phyloP scores from a whole-genome alignment of 2,329 filamentous ascomycete genomes.

The Tricladium varicosporioides region DNA sequence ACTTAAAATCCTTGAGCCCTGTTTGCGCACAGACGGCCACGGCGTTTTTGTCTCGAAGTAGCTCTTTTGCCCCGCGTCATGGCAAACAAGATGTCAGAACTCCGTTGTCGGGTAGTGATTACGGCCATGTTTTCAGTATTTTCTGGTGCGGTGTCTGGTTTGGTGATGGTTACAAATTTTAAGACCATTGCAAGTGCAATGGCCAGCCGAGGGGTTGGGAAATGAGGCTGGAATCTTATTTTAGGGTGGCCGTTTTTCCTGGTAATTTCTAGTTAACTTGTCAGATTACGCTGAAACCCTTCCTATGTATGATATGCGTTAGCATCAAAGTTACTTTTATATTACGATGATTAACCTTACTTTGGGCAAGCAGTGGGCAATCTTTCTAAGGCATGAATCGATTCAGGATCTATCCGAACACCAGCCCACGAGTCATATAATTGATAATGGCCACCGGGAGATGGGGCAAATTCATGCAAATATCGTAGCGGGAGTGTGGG shows the following conservation, averaged over 20 bases:
- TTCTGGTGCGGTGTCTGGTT: background rate
- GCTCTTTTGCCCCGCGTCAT: conserved; percentile 17
- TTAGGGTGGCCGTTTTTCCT: background rate
- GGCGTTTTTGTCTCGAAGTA: conserved; percentile 12
- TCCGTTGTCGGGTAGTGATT: background rate
- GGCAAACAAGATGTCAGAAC: background rate
- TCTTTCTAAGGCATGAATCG: background rate
- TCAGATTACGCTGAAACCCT: background rate
- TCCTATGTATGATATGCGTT: conserved; percentile 7
- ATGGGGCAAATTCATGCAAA: background rate
- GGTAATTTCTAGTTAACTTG: background rate
- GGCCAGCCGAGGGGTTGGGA: background rate
- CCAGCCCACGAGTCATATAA: background rate
- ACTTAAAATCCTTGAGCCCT: conserved; percentile 8
- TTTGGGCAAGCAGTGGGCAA: background rate
- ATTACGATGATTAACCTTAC: background rate
- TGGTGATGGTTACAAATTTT: background rate
- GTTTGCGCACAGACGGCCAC: conserved; percentile 21
- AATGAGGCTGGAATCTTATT: background rate
- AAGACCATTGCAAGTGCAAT: background rate
- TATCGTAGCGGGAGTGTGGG: background rate
- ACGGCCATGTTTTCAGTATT: background rate
- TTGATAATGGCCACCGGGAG: background rate
- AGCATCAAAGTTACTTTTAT: conserved; percentile 1
- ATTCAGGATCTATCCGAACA: background rate